Conservation (phyloP, 768 basidiomycete genomes). For the Mycena epipterygia region DNA sequence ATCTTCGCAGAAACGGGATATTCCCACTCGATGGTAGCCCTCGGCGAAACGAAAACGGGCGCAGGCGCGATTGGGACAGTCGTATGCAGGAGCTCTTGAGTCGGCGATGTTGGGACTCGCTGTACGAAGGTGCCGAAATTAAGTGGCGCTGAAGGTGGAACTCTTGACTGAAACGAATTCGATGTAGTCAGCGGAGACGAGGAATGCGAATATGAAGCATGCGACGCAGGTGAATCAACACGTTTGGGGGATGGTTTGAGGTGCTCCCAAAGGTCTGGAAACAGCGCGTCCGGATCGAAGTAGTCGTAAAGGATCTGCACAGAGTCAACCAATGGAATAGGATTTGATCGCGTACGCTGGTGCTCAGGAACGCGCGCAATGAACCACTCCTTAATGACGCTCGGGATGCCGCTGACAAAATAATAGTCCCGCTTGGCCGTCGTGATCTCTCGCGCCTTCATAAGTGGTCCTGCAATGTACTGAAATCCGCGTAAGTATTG, state of each 20-base stretch:
- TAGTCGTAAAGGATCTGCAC: neutral
- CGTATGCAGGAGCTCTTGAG: neutral
- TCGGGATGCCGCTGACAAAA: conserved; percentile 33
- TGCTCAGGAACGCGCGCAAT: neutral
- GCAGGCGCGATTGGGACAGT: neutral
- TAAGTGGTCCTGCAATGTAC: conserved; percentile 19
- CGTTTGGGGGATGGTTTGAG: neutral
- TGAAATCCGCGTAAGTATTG: conserved; percentile 21
- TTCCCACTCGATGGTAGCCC: too few species aligned
- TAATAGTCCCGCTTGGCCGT: conserved; percentile 6
- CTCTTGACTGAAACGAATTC: too few species aligned
- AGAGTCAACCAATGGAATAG: conserved; percentile 10
- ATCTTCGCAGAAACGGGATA: neutral
- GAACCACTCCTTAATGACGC: conserved; percentile 25
- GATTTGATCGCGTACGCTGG: conserved; percentile 17
- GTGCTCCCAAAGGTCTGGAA: conserved; percentile 18
- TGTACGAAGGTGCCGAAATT: too few species aligned
- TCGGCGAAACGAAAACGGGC: too few species aligned
- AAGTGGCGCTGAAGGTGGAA: too few species aligned
- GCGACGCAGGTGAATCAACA: neutral
- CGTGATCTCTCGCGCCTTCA: conserved; percentile 20
- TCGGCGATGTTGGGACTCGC: neutral
- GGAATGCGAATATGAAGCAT: neutral
- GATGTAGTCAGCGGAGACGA: too few species aligned
- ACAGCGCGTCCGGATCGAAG: conserved; percentile 28